Base-by-base conservation (phyloP, 495 filamentous ascomycete species). In the Xylaria telfairii region DNA sequence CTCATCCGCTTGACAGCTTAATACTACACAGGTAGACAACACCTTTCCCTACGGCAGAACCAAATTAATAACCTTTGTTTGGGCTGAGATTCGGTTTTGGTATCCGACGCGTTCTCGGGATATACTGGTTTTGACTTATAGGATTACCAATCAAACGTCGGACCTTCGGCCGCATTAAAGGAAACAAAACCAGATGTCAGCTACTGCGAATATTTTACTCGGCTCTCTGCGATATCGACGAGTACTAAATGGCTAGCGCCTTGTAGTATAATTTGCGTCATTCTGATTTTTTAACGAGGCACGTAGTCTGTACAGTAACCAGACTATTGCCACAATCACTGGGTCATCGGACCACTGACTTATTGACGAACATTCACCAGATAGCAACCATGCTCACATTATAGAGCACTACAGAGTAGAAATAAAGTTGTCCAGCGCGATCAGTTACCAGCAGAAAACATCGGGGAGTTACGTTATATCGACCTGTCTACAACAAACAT, bases 1-100 rank as follows among this genome's bases (percentile, higher is more conserved):
- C 26, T 59, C 32, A 21, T 59, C 56, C 32, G 56, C 56, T 59
- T 59, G 56, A 59, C 32, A 59, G 57, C 32, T 69, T 21, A 46
- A 49, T 44, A 69, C 44, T 46, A 54, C 64, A 10, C 26, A 42
- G 28, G 59, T 42, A 62, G 24, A 59, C 19, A 19, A 30, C 56
- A 34, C 59, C 34, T 42, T 32, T n/a, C 10, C n/a, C n/a, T 26
- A 30, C 26, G 7, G 34, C n/a, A 61, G n/a, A 24, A 13, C 24
- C n/a, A 13, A 15, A 13, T 28, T 28, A 44, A 42, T 12, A 62
- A n/a, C 59, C 37, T 62, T 41, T 24, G 37, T 62, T 42, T 26
- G 59, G 13, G 12, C n/a, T 32, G 12, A 62, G 10, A 19, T 26
- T 34, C 37, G 17, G 42, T 42, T 28, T 0, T 21, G 15, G 30